Evolutionary conservation across 2,329 filamentous ascomycete genomes (phyloP).

Genomic region (Fusarium ambrosium): DNA sequence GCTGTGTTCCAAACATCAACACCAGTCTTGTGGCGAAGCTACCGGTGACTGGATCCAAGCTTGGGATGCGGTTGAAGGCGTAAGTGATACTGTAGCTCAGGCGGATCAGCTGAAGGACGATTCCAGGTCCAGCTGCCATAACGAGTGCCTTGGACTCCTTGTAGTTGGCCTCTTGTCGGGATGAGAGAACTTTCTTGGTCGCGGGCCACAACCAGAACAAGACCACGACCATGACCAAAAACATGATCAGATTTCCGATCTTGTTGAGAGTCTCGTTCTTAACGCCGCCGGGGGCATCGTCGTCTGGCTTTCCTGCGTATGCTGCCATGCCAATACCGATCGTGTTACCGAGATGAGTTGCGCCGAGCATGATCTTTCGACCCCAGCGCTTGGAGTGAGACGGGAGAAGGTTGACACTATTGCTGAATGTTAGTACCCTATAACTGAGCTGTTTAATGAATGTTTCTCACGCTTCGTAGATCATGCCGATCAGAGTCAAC

Average conservation of each 20-base stretch:
- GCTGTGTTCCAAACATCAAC: conserved; percentile 6
- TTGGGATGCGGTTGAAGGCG: conserved; percentile 11
- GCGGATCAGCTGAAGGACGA: conserved; percentile 1
- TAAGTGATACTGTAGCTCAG: conserved; percentile 13
- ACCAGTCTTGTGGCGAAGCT: conserved; percentile 15
- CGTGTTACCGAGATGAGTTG: conserved; percentile 6
- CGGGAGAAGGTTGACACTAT: not conserved
- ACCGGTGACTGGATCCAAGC: conserved; percentile 6
- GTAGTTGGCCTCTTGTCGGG: conserved; percentile 7
- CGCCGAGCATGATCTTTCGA: not conserved
- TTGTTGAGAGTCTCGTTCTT: conserved; percentile 7
- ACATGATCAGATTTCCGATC: conserved; percentile 3
- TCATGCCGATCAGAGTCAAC: conserved; percentile 9
- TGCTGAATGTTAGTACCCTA: not conserved
- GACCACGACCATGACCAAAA: conserved; percentile 5
- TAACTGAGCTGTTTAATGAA: not conserved
- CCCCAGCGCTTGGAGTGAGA: not conserved
- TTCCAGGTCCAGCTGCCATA: not conserved
- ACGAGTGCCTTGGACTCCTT: not conserved
- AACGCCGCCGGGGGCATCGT: not conserved
- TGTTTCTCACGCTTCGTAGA: conserved; percentile 16
- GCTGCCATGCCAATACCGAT: conserved; percentile 9
- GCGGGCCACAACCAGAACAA: conserved; percentile 7
- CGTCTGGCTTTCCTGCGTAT: conserved; percentile 8
- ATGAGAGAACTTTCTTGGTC: not conserved